Evolutionary conservation across 2,329 filamentous ascomycete genomes (phyloP), one percentile per base, ranked within the genome.

Genomic region (Aspergillus oerlinghausenensis): DNA sequence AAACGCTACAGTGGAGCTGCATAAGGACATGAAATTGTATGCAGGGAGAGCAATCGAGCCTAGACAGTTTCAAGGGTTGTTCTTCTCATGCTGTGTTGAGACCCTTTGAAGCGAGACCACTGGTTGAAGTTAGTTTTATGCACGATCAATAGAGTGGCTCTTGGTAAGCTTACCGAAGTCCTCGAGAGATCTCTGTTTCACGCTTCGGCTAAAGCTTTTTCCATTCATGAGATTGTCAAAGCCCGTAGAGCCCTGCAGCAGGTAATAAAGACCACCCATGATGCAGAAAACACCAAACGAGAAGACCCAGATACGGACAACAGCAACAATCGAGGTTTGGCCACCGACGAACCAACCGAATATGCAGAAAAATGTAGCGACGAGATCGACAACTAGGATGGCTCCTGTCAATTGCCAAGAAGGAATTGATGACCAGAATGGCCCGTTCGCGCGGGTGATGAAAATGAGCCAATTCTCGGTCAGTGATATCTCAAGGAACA

Each of bases 401-500:
- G 91, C 91, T 60, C 87, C 87, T 55, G 81, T 75, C 48, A 96
- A 81, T 76, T 95, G 89, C 88, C 90, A 92, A 59, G 90, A 95
- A 58, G 92, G 91, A 57, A 91, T 84, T 25, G 89, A 92, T 3
- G 89, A 92, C 90, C 90, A 95, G 83, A 95, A 93, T 54, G 90
- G 90, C 69, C 91, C 90, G 77, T 92, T 92, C 77, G 90, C 88
- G 82, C 92, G 90, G 63, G 91, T 96, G 78, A 96, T 93, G 81
- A 96, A 95, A 77, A 96, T 96, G 52, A 96, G 84, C 91, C 92
- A 96, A 80, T 95, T 96, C 82, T 96, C 90, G 59, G 91, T 92
- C 54, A 96, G 84, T 11, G 89, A 90, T 74, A 96, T 90, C 78
- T 96, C 85, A 40, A 96, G 86, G 84, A 96, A 96, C 69, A 96